Evolutionary conservation across 768 basidiomycete genomes (phyloP).

Genomic region (Suillus ampliporus): DNA sequence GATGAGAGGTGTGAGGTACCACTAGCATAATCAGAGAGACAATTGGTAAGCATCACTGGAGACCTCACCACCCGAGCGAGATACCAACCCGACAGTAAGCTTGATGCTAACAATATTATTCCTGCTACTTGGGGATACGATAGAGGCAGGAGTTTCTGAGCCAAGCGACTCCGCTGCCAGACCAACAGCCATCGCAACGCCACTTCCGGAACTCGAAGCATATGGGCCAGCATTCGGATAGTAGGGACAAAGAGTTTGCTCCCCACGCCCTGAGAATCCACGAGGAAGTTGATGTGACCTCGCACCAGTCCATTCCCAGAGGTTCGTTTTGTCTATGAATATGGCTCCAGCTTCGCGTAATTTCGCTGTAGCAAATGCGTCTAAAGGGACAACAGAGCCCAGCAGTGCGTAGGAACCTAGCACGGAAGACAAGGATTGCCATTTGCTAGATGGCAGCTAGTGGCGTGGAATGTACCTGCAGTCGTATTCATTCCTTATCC

Average conservation of each 20-base stretch:
- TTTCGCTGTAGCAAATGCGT: slow-evolving; percentile 30
- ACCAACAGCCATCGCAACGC: slow-evolving; percentile 46
- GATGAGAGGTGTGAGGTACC: slow-evolving; percentile 60
- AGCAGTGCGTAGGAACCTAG: slow-evolving; percentile 35
- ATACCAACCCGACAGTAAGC: slow-evolving; percentile 46
- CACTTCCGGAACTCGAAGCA: slow-evolving; percentile 50
- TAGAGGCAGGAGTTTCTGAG: slow-evolving; percentile 54
- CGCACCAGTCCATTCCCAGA: slow-evolving; percentile 51
- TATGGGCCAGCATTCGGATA: slow-evolving; percentile 45
- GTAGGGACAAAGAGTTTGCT: slow-evolving; percentile 49
- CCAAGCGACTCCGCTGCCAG: slow-evolving; percentile 49
- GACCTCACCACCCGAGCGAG: slow-evolving; percentile 39
- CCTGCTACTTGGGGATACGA: slow-evolving; percentile 46
- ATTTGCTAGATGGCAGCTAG: not conserved
- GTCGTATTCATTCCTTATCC: slow-evolving; percentile 39
- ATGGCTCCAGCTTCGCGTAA: slow-evolving; percentile 36
- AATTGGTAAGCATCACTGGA: not conserved
- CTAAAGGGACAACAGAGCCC: slow-evolving; percentile 35
- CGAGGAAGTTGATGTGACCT: slow-evolving; percentile 40
- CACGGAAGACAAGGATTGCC: not conserved
- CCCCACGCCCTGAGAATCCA: slow-evolving; percentile 56
- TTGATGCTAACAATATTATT: slow-evolving; percentile 51
- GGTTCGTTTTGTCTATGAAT: slow-evolving; percentile 48
- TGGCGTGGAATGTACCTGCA: slow-evolving; percentile 34
- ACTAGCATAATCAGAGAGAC: slow-evolving; percentile 37